These are phyloP conservation scores for Penicillium sp. DNA, from an alignment of 2,329 filamentous ascomycete genomes.

Conservation along the genomic window DNA sequence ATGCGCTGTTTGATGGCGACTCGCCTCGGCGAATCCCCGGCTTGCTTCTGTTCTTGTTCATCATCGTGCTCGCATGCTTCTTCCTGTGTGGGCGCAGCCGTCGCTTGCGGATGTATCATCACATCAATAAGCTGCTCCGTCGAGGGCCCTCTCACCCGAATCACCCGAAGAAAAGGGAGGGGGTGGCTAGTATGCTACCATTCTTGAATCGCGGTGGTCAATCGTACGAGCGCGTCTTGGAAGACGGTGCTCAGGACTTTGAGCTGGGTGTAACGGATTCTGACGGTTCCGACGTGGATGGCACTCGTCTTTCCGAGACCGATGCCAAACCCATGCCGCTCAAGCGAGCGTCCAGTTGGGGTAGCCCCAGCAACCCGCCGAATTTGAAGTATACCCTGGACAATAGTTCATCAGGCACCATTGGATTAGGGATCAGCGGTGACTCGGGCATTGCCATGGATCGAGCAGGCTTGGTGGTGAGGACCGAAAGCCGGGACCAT, in stretches of 20 bases:
- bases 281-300: slow-evolving; percentile 50
- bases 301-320: slow-evolving; percentile 58
- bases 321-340: slow-evolving; percentile 54
- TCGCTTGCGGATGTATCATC: slow-evolving; percentile 57
- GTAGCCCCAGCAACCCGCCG: slow-evolving; percentile 27
- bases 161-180: slow-evolving; percentile 48
- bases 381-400: slow-evolving; percentile 38
- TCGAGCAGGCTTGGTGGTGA: slow-evolving; percentile 66
- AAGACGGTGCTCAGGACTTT: slow-evolving; percentile 71
- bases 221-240: slow-evolving; percentile 77
- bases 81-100: slow-evolving; percentile 76
- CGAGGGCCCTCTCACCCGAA: slow-evolving; percentile 31
- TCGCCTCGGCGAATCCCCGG: slow-evolving; percentile 66
- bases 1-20: slow-evolving; percentile 59
- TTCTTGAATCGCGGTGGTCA: slow-evolving; percentile 36
- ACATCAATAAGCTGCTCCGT: slow-evolving; percentile 41
- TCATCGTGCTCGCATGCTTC: slow-evolving; percentile 64
- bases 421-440: slow-evolving; percentile 34
- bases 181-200: slow-evolving; percentile 56
- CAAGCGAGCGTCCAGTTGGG: slow-evolving; percentile 32
- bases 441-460: slow-evolving; percentile 46
- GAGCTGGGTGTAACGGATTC: slow-evolving; percentile 66
- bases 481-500: slow-evolving; percentile 82
- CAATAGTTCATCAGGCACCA: slow-evolving; percentile 38
- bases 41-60: slow-evolving; percentile 69